Evolutionary conservation across 2,329 filamentous ascomycete species (phyloP).

Genomic region (Coniochaeta prunicola): DNA sequence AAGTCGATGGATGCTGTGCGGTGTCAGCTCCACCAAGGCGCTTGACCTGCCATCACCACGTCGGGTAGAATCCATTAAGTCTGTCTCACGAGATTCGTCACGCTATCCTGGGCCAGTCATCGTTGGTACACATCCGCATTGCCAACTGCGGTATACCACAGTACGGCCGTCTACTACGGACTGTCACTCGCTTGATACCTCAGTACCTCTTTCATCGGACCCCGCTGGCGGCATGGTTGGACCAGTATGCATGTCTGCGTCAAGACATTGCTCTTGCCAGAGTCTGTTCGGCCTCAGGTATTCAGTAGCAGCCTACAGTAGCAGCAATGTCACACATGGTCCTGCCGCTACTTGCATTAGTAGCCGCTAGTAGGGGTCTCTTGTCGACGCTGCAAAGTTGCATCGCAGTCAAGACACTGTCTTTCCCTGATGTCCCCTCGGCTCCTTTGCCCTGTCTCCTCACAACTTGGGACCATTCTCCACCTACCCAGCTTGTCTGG

Average conservation of each 20-base stretch:
- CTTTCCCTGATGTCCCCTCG: slow-evolving; percentile 6
- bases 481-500: not conserved
- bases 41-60: not conserved
- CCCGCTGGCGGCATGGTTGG: slow-evolving; percentile 26
- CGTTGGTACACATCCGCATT: not conserved
- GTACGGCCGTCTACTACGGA: slow-evolving; percentile 22
- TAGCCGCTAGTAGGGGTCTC: slow-evolving; percentile 24
- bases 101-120: not conserved
- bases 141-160: slow-evolving; percentile 20
- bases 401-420: not conserved
- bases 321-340: slow-evolving; percentile 21
- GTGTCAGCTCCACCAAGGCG: not conserved
- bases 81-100: not conserved
- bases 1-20: not conserved
- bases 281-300: slow-evolving; percentile 7
- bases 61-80: not conserved
- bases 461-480: not conserved
- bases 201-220: slow-evolving; percentile 9
- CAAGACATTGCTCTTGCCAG: slow-evolving; percentile 7
- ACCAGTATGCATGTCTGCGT: slow-evolving; percentile 22
- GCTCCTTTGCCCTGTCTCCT: not conserved
- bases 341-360: slow-evolving; percentile 30
- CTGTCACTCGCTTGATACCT: slow-evolving; percentile 16
- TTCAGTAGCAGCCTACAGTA: slow-evolving; percentile 19
- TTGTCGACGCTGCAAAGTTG: slow-evolving; percentile 8